Evolutionary conservation across 2,329 filamentous ascomycete species (phyloP), one percentile per base, ranked within the genome.

Genomic region (Trichoderma oligosporum): DNA sequence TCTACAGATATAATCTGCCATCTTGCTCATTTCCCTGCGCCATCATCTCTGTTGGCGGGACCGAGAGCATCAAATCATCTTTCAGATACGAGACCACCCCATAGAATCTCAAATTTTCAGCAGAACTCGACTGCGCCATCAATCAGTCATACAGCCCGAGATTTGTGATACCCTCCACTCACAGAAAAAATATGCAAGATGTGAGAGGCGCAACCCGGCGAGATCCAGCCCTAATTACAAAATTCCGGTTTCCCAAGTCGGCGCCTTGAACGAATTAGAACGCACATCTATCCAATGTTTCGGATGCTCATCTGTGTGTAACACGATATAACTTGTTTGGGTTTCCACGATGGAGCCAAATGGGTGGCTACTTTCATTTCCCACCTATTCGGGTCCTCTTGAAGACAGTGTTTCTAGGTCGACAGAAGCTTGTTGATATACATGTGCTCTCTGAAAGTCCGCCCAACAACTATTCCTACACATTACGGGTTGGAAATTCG

Each of bases 101-200:
- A 24, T 22, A 25, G 29, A n/a, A 36, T 9, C 29, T 20, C 27
- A 44, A 20, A 44, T 53, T n/a, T n/a, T n/a, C 55, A 51, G 16
- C 38, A n/a, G 16, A 7, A 27, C 25, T 27, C 33, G 18, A 16
- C 38, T 51, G 29, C 27, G 45, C 29, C 16, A 45, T 45, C 22
- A 24, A 45, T 45, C 31, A 8, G 51, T 35, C 29, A 36, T 20
- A 45, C 51, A n/a, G 44, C 8, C 24, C 39, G 9, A 42, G 7
- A 27, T 41, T 24, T 20, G 56, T 59, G 35, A 24, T 44, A 46
- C 44, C 44, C 16, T 6, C 14, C n/a, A 12, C 25, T 24, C 33
- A 29, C 48, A 45, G 48, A 20, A 45, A 42, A 20, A 14, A 47
- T 35, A 47, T 59, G 52, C 57, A 57, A 59, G 57, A 59, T 59